Evolutionary conservation across 1,139 yeast species (phyloP).

Genomic region (Blastobotrys elegans): DNA sequence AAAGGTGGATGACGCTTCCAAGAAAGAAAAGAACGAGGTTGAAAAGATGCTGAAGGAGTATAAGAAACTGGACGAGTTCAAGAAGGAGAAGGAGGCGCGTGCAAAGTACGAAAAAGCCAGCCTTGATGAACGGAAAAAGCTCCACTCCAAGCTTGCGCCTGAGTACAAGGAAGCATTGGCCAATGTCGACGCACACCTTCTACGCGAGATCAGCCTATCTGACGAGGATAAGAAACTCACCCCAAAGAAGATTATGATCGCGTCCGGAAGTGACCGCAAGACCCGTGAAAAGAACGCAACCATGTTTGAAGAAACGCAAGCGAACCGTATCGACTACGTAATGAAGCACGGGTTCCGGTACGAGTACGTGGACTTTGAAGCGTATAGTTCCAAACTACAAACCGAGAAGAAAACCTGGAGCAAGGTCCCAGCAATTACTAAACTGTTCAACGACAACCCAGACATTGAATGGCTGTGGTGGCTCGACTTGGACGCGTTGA

Average conservation of each 20-base stretch:
- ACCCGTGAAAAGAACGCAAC: constrained; percentile 20
- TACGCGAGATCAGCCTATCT: no score
- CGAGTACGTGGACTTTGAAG: constrained; percentile 26
- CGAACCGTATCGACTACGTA: constrained; percentile 33
- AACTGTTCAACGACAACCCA: constrained; percentile 28
- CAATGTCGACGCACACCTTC: no score
- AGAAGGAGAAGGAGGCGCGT: no score
- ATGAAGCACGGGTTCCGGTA: constrained; percentile 32
- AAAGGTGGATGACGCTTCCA: no score
- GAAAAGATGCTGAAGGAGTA: no score
- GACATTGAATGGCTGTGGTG: constrained; percentile 36
- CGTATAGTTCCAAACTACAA: constrained; percentile 22
- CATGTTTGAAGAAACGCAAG: constrained; percentile 23
- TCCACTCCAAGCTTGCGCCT: no score
- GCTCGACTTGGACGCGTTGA: constrained; percentile 33
- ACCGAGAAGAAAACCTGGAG: constrained; percentile 22
- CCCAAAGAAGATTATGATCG: constrained; percentile 23
- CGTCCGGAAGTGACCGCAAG: constrained; percentile 30
- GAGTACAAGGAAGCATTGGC: constrained; percentile 76
- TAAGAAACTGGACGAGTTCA: no score
- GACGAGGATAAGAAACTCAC: no score
- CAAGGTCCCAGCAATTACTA: constrained; percentile 31
- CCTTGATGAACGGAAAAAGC: no score
- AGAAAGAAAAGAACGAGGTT: no score
- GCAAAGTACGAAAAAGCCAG: no score